Conservation (phyloP, 768 basidiomycete genomes). For the Serendipita sp. region DNA sequence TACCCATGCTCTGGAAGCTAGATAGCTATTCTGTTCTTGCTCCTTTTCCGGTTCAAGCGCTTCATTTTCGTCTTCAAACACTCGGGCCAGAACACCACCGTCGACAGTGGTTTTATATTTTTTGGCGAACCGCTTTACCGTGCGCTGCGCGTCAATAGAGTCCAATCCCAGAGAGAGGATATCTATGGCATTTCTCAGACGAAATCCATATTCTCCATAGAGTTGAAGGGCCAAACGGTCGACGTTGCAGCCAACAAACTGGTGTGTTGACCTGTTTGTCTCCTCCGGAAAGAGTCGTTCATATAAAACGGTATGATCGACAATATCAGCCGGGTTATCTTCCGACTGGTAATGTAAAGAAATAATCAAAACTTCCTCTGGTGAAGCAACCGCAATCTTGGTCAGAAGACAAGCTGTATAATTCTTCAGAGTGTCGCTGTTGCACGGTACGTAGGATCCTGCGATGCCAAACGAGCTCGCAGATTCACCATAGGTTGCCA, state of each 20-base stretch:
- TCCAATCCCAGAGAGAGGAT: background rate
- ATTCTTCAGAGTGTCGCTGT: background rate
- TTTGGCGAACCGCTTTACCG: background rate
- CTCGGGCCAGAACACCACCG: background rate
- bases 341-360: background rate
- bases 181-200: background rate
- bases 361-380: background rate
- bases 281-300: background rate
- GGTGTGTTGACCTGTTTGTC: background rate
- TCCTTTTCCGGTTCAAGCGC: background rate
- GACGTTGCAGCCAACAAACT: background rate
- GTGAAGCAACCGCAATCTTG: background rate
- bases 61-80: background rate
- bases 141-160: background rate
- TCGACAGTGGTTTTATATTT: background rate
- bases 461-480: background rate
- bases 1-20: background rate
- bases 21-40: background rate
- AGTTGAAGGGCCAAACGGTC: background rate
- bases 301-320: background rate
- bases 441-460: background rate
- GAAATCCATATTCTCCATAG: constrained; percentile 1
- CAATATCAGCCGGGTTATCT: background rate
- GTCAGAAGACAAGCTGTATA: background rate
- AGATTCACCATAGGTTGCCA: background rate